Evolutionary conservation across 805 yeast species (phyloP).

Genomic region (Monosporozyma unispora): DNA sequence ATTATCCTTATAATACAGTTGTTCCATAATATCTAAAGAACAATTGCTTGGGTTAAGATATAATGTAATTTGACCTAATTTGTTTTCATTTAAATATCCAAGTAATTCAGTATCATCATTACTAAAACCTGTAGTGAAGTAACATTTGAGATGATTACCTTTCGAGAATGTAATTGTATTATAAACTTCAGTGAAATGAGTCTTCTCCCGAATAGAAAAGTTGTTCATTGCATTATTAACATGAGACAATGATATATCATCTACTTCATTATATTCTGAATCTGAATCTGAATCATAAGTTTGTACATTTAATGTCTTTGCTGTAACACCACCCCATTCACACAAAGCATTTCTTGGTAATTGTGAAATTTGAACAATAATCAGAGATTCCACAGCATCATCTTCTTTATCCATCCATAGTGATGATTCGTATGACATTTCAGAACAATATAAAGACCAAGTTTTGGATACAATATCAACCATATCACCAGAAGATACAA

Average conservation of each 20-base stretch:
- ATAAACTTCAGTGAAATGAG: background rate
- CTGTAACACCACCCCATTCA: constrained; percentile 69
- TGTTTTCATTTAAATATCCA: background rate
- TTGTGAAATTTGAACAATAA: constrained; percentile 45
- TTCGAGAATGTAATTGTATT: background rate
- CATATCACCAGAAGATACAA: constrained; percentile 33
- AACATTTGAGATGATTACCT: constrained; percentile 3
- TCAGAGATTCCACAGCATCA: constrained; percentile 27
- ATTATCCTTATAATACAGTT: background rate
- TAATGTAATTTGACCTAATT: background rate
- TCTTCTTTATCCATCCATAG: constrained; percentile 19
- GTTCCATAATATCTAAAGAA: background rate
- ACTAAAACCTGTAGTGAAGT: constrained; percentile 16
- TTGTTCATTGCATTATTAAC: background rate
- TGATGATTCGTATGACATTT: constrained; percentile 14
- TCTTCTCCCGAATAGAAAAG: background rate
- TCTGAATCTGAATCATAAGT: constrained; percentile 38
- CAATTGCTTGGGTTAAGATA: background rate
- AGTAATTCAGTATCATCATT: constrained; percentile 2
- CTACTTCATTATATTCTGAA: constrained; percentile 12
- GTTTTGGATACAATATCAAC: constrained; percentile 29
- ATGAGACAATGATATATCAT: too few relatives aligned
- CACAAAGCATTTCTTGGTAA: constrained; percentile 57
- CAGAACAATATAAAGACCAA: constrained; percentile 40
- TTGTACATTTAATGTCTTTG: constrained; percentile 30